A percentile compares a stretch with the other conserved stretches of the same genome.
These are phyloP conservation scores for Keithomyces neogunnii DNA, from an alignment of 2,329 filamentous ascomycete genomes.

Conservation along the genomic window DNA sequence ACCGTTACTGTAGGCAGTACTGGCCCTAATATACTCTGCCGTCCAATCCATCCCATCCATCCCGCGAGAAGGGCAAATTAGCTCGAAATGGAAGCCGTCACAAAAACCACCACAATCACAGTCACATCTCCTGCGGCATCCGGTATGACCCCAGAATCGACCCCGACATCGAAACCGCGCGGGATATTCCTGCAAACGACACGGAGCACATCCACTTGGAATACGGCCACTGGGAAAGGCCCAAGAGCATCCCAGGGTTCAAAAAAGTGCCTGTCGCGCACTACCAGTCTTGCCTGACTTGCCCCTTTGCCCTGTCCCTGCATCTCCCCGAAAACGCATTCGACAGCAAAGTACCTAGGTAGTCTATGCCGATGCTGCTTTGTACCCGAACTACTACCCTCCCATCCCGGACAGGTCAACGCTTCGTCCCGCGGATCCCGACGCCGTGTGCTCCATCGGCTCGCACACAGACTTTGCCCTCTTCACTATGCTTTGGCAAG, in stretches of 20 bases:
- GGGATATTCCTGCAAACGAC: constrained; percentile 33
- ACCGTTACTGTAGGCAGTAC: too few relatives aligned
- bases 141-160: constrained; percentile 45
- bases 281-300: constrained; percentile 39
- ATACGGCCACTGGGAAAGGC: constrained; percentile 34
- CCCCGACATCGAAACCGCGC: constrained; percentile 31
- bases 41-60: too few relatives aligned
- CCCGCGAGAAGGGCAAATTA: too few relatives aligned
- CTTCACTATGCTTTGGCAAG: constrained; percentile 40
- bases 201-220: constrained; percentile 34
- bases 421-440: not conserved
- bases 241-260: constrained; percentile 38
- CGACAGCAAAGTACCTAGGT: constrained; percentile 43
- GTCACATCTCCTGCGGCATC: constrained; percentile 17
- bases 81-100: too few relatives aligned
- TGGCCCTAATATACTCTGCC: too few relatives aligned
- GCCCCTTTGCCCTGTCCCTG: constrained; percentile 45
- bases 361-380: constrained; percentile 38
- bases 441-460: constrained; percentile 30
- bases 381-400: constrained; percentile 33
- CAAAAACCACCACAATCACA: too few relatives aligned
- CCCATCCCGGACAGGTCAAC: constrained; percentile 10
- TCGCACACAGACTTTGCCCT: constrained; percentile 46
- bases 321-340: constrained; percentile 46
- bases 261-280: constrained; percentile 37